These are phyloP conservation scores for Rhypophila decipiens DNA, from an alignment of 495 filamentous ascomycete species.

Conservation along the genomic window DNA sequence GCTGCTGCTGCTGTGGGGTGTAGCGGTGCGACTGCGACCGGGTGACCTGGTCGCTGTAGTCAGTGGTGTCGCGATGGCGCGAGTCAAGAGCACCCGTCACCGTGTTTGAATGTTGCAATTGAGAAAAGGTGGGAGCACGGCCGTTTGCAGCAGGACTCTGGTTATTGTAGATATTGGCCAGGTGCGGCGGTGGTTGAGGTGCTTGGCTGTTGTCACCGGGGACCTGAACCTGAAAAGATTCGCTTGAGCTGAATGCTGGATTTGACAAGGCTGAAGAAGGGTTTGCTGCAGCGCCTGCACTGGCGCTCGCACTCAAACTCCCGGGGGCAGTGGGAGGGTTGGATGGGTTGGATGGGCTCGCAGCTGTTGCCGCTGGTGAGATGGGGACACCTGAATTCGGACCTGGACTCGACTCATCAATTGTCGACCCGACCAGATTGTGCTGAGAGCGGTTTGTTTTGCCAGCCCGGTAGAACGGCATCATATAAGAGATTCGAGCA, in stretches of 20 bases:
- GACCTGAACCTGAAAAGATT: slow-evolving; percentile 39
- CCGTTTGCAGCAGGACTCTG: slow-evolving; percentile 12
- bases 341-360: slow-evolving; percentile 12
- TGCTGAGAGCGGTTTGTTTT: slow-evolving; percentile 46
- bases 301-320: background rate
- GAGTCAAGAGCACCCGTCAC: slow-evolving; percentile 21
- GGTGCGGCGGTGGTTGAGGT: slow-evolving; percentile 22
- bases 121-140: slow-evolving; percentile 11
- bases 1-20: slow-evolving; percentile 11
- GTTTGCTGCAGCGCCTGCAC: slow-evolving; percentile 32
- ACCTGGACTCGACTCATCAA: slow-evolving; percentile 15
- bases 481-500: slow-evolving; percentile 13
- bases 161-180: slow-evolving; percentile 26
- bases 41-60: slow-evolving; percentile 25
- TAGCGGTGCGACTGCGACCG: slow-evolving; percentile 31
- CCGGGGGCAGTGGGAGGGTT: slow-evolving; percentile 4
- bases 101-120: slow-evolving; percentile 32
- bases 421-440: slow-evolving; percentile 37
- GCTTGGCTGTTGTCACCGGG: slow-evolving; percentile 13
- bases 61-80: slow-evolving; percentile 22
- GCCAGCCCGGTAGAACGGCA: slow-evolving; percentile 42
- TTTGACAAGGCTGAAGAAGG: slow-evolving; percentile 40
- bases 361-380: slow-evolving; percentile 18
- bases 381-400: background rate
- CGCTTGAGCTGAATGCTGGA: slow-evolving; percentile 37